Base-by-base conservation (phyloP, 768 basidiomycete genomes). In the Strobilomyces confusus region DNA sequence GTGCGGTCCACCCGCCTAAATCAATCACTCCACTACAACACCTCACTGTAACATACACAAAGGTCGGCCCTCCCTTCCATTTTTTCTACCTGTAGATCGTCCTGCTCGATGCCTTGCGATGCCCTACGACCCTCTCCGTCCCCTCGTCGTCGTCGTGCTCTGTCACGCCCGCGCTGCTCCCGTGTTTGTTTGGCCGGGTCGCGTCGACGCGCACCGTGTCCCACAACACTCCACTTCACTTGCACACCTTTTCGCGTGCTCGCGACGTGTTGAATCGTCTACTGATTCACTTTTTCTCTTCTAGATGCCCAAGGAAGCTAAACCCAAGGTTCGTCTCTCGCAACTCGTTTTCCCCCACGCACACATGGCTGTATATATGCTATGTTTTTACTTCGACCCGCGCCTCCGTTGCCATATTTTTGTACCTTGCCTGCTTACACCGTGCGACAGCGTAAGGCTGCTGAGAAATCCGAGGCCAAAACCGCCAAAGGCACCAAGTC, bases 261-360 rank as follows among this genome's bases (percentile, higher is more conserved):
- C 62, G 64, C 57, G 69, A 72, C 74, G 75, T 79, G 72, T 73
- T 59, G 63, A 70, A 72, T 64, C 56, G 59, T 56, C 54, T 62
- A 51, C 71, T 77, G 56, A 77, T 58, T 29, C 61, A 58, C 57
- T 55, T 65, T 63, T 64, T 61, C 50, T 61, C 60, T 49, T 64
- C 60, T 64, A 82, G 85, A 92, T 90, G 89, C 88, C 89, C 61
- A 91, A 89, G 71, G 87, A 83, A 70, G 70, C 82, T 38, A 86
- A 87, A 73, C 76, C 83, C 59, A 87, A 82, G 76, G 87, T 88
- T 54, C 58, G 81, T 69, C 66, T 20, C 13, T 11, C 52, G 23
- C 26, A 55, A 26, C 32, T 59, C 42, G 32, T 26, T 20, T 48
- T 45, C 43, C 33, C 33, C 14, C 5, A 26, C 40, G 51, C 30